Evolutionary conservation across 371 early-diverging fungal genomes (phyloP).

Genomic region (Saksenaea vasiformis): DNA sequence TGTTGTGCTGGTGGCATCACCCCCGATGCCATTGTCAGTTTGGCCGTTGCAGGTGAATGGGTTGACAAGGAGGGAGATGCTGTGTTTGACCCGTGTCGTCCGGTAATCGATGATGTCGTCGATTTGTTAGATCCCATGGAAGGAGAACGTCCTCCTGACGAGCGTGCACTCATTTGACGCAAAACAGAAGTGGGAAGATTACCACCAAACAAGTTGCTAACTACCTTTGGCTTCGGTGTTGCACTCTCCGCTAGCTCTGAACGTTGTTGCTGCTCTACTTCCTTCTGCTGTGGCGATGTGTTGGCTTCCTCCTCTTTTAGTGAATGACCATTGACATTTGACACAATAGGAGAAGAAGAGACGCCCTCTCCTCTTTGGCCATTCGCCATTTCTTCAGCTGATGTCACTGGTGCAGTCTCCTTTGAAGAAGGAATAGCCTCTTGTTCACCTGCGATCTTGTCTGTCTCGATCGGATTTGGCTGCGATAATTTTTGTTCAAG

Average conservation of each 20-base stretch:
- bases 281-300: conserved; percentile 3
- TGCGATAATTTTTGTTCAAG: not conserved
- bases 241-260: not conserved
- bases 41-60: conserved; percentile 18
- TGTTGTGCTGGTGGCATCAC: not conserved
- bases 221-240: conserved; percentile 25
- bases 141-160: conserved; percentile 42
- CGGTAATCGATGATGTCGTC: conserved; percentile 3
- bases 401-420: not conserved
- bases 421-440: not conserved
- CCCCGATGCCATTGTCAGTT: conserved; percentile 4
- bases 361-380: conserved; percentile 9
- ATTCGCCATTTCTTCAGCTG: not conserved
- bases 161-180: conserved; percentile 65
- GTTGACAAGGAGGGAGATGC: conserved; percentile 16
- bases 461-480: conserved; percentile 6
- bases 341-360: not conserved
- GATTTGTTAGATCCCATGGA: conserved; percentile 29
- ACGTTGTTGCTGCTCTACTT: conserved; percentile 10
- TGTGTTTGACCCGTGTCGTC: conserved; percentile 1
- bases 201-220: conserved; percentile 54
- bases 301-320: not conserved
- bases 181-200: conserved; percentile 70
- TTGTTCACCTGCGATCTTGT: not conserved
- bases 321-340: not conserved